A percentile compares a stretch with the other conserved stretches of the same genome.
Evolutionary conservation across 305 asterid species (phyloP).

Genomic region (Fraxinus floribunda): DNA sequence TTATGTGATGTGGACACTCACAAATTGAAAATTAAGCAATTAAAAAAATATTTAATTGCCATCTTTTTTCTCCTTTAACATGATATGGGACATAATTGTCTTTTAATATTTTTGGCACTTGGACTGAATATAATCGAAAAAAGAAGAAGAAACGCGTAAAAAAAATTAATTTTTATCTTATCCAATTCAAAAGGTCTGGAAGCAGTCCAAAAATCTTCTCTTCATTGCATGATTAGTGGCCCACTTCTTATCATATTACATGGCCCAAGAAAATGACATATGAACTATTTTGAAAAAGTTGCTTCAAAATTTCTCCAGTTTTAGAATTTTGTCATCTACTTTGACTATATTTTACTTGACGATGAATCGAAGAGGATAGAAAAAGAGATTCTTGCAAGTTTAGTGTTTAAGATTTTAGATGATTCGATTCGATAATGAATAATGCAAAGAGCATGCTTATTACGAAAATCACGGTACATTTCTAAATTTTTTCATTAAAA

Average conservation of each 20-base stretch:
- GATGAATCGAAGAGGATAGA: not conserved
- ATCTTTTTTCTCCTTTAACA: not conserved
- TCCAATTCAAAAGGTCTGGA: not conserved
- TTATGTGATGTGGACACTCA: slow-evolving; percentile 42
- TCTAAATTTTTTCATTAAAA: too few relatives aligned
- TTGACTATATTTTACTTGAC: not conserved
- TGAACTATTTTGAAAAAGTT: too few relatives aligned
- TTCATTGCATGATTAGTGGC: not conserved
- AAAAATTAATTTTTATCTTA: not conserved
- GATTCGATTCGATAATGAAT: not conserved
- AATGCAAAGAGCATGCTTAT: not conserved
- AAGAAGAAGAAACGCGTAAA: not conserved
- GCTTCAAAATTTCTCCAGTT: not conserved
- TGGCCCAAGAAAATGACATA: not conserved
- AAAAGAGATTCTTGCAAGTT: not conserved
- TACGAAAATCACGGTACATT: not conserved
- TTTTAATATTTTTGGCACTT: not conserved
- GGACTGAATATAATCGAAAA: not conserved
- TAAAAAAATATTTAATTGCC: slow-evolving; percentile 21
- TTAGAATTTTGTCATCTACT: not conserved
- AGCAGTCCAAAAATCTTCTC: not conserved
- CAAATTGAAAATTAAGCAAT: not conserved
- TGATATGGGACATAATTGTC: not conserved
- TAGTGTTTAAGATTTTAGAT: not conserved
- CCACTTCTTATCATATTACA: not conserved